Base-by-base conservation (phyloP, 164 flowering plant genomes). In the Santalum album region DNA sequence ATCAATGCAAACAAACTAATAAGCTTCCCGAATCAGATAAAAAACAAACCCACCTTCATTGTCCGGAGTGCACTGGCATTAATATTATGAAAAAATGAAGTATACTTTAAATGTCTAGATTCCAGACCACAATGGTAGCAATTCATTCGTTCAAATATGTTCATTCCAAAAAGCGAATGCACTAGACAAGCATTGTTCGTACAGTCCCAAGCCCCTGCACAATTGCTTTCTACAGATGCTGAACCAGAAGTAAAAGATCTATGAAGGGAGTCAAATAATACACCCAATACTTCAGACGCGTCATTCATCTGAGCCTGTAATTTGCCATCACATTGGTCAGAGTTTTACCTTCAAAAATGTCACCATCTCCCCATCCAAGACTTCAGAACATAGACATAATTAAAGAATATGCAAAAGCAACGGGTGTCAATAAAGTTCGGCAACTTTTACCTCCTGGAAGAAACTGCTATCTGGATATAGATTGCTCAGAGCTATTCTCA, bases 301-400 rank as follows among this genome's bases (percentile, higher is more conserved):
- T 94, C 99, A 76, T 94, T 94, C 99, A 90, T 90, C 63, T 92
- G 96, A 39, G 73, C 97, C 99, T 94, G 87, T 50, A 25, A 62
- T 51, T 59, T 29, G 20, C 54, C 23, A 50, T 10, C 22, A 40
- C 19, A 50, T 60, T 38, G 21, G 59, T 71, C 49, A 67, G 46
- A 52, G 56, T 12, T 47, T 51, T 22, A 3, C 51, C 54, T 29
- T 0, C 16, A 46, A 55, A 23, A 25, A 15, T 7, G 12, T 1
- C 7, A 1, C 51, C 51, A n/a, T 22, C 4, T 12, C 3, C 25
- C n/a, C 22, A n/a, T 15, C 16, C 22, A 16, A 11, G 7, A 12
- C 29, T 12, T 35, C 43, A 25, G 25, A 36, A 34, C 46, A 44
- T 17, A 53, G 20, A 22, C 15, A 38, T 23, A 23, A 43, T 3